A percentile compares a stretch with the other conserved stretches of the same genome.
Conservation (phyloP, 73 alveolate species). For the Urostyla sp. region DNA sequence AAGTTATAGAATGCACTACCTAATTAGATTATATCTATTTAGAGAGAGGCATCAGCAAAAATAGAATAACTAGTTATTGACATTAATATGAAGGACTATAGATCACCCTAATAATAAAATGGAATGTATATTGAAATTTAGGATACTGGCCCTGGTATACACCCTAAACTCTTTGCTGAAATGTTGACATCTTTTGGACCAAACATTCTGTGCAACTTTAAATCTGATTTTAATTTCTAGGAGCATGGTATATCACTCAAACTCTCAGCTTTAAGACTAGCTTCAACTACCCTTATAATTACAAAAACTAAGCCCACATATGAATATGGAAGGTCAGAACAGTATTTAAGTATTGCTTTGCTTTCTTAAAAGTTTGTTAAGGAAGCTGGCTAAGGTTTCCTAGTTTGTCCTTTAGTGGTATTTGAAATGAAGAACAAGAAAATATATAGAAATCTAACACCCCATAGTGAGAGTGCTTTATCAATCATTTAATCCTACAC, state of each 20-base stretch:
- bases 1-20: background rate
- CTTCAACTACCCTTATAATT: slow-evolving; percentile 23
- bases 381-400: slow-evolving; percentile 25
- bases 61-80: background rate
- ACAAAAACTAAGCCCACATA: slow-evolving; percentile 40
- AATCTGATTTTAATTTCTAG: slow-evolving; percentile 21
- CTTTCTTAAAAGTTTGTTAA: slow-evolving; percentile 25
- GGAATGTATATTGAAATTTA: slow-evolving; percentile 27
- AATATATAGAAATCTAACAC: slow-evolving; percentile 34
- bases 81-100: slow-evolving; percentile 4
- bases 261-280: slow-evolving; percentile 29
- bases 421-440: slow-evolving; percentile 30
- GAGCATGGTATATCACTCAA: slow-evolving; percentile 46
- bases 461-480: slow-evolving; percentile 33
- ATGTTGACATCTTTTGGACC: slow-evolving; percentile 37
- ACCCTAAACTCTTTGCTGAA: slow-evolving; percentile 32
- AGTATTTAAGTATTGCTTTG: slow-evolving; percentile 10
- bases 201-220: background rate
- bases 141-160: slow-evolving; percentile 55
- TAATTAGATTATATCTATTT: background rate
- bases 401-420: slow-evolving; percentile 12
- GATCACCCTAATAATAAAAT: background rate
- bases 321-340: slow-evolving; percentile 22
- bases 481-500: background rate
- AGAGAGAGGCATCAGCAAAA: background rate